A percentile compares a stretch with the other conserved stretches of the same genome.
These are phyloP conservation scores for Naematelia encephala DNA, from an alignment of 768 basidiomycete species.

Conservation along the genomic window DNA sequence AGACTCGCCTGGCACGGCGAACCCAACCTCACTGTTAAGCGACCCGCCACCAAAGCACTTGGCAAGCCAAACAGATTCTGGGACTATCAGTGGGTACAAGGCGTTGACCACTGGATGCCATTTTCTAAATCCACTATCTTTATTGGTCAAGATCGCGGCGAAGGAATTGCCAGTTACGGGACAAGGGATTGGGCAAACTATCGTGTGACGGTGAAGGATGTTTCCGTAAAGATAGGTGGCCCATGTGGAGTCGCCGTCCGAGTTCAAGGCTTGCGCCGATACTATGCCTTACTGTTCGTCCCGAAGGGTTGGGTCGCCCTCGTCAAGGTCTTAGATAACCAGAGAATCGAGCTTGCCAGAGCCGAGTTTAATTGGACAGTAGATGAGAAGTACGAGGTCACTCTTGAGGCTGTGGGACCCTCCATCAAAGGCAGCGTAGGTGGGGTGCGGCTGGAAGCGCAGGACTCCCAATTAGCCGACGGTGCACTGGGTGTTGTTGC, in stretches of 20 bases:
- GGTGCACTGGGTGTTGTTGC: slow-evolving; percentile 5
- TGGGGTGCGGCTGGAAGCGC: background rate
- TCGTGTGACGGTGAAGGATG: background rate
- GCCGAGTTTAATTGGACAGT: slow-evolving; percentile 4
- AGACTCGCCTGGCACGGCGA: slow-evolving; percentile 1
- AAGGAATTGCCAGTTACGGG: slow-evolving; percentile 5
- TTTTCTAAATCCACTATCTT: background rate
- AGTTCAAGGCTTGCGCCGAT: slow-evolving; percentile 4
- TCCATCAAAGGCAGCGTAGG: slow-evolving; percentile 1
- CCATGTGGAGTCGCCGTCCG: slow-evolving; percentile 3
- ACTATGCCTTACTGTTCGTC: slow-evolving; percentile 5
- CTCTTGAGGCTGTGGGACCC: background rate
- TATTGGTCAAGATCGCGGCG: slow-evolving; percentile 3
- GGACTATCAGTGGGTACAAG: slow-evolving; percentile 6
- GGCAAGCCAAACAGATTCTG: slow-evolving; percentile 1
- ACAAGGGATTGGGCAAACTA: slow-evolving; percentile 3
- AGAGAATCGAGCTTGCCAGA: background rate
- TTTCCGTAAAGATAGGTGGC: slow-evolving; percentile 2
- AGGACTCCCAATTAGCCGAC: background rate
- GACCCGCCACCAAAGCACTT: background rate
- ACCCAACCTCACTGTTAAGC: slow-evolving; percentile 2
- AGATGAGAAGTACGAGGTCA: background rate
- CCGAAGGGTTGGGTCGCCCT: slow-evolving; percentile 1
- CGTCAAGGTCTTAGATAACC: slow-evolving; percentile 5
- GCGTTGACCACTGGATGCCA: background rate